Conservation (phyloP, 805 yeast genomes). For the Cyberlindnera saturnus region DNA sequence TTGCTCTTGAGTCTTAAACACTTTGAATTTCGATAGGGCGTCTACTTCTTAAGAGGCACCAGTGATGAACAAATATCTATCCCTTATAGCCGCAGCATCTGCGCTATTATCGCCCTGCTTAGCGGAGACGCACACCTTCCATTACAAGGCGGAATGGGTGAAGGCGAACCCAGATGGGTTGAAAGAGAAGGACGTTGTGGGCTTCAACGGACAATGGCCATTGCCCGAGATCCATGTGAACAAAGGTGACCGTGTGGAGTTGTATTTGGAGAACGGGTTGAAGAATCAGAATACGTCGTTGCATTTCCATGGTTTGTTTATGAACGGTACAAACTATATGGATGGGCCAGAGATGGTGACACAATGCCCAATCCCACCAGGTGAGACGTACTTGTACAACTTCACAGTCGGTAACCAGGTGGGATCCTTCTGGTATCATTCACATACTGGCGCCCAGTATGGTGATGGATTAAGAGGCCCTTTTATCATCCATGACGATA, state of each 20-base stretch:
- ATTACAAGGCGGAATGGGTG: slow-evolving; percentile 54
- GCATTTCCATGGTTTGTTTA: slow-evolving; percentile 78
- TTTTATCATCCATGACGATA: slow-evolving; percentile 54
- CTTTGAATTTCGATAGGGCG: too few species aligned
- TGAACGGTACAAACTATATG: slow-evolving; percentile 54
- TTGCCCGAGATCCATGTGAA: slow-evolving; percentile 60
- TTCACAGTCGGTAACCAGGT: slow-evolving; percentile 62
- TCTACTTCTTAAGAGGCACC: too few species aligned
- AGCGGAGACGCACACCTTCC: slow-evolving; percentile 45
- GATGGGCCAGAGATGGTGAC: slow-evolving; percentile 80
- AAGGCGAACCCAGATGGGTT: slow-evolving; percentile 64
- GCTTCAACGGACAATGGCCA: slow-evolving; percentile 71
- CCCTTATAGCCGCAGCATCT: neutral
- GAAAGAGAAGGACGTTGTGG: slow-evolving; percentile 49
- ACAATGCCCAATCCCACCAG: slow-evolving; percentile 74
- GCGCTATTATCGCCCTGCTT: slow-evolving; percentile 3
- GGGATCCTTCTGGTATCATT: slow-evolving; percentile 84
- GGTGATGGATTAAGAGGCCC: slow-evolving; percentile 74
- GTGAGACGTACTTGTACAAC: slow-evolving; percentile 60
- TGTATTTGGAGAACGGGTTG: slow-evolving; percentile 60
- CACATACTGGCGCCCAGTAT: slow-evolving; percentile 72
- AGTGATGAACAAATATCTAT: neutral
- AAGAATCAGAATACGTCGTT: slow-evolving; percentile 47
- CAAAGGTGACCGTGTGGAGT: slow-evolving; percentile 55
- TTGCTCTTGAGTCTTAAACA: too few species aligned